phyloP scores from a whole-genome alignment of 805 yeast species.

The Suhomyces canberraensis region DNA sequence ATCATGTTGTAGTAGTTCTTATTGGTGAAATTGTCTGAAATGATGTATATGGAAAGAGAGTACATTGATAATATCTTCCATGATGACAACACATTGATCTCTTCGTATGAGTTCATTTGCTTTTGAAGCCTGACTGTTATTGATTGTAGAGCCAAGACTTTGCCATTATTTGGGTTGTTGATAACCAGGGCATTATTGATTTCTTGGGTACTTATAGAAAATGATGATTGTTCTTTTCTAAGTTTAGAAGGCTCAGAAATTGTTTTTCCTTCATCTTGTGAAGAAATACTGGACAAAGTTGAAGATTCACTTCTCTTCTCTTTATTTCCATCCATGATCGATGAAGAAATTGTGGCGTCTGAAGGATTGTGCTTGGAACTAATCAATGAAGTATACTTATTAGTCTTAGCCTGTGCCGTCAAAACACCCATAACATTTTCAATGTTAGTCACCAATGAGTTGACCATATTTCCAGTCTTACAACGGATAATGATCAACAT shows the following conservation, averaged over 20 bases:
- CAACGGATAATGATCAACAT: constrained; percentile 35
- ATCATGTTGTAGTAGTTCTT: constrained; percentile 27
- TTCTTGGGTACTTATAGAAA: constrained; percentile 19
- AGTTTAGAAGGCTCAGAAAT: constrained; percentile 1
- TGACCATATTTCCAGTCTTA: constrained; percentile 22
- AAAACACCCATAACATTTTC: constrained; percentile 25
- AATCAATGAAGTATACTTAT: constrained; percentile 3
- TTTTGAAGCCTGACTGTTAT: constrained; percentile 38
- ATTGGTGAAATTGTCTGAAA: constrained; percentile 24
- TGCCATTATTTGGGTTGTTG: constrained; percentile 23
- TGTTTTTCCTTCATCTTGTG: constrained; percentile 1
- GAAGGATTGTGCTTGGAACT: constrained; percentile 1
- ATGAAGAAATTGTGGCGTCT: constrained; percentile 29
- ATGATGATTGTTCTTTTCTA: constrained; percentile 15
- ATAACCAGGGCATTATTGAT: constrained; percentile 18
- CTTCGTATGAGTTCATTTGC: constrained; percentile 27
- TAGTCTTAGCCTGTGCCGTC: constrained; percentile 7
- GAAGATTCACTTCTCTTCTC: constrained; percentile 9
- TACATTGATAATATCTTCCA: constrained; percentile 44
- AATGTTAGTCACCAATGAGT: constrained; percentile 23
- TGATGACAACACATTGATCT: constrained; percentile 34
- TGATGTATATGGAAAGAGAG: constrained; percentile 25
- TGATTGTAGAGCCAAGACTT: constrained; percentile 22
- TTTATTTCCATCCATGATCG: constrained; percentile 30
- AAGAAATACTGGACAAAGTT: constrained; percentile 2